These are phyloP conservation scores for Penicillium simplicissimum DNA, from an alignment of 495 filamentous ascomycete genomes.

Conservation along the genomic window DNA sequence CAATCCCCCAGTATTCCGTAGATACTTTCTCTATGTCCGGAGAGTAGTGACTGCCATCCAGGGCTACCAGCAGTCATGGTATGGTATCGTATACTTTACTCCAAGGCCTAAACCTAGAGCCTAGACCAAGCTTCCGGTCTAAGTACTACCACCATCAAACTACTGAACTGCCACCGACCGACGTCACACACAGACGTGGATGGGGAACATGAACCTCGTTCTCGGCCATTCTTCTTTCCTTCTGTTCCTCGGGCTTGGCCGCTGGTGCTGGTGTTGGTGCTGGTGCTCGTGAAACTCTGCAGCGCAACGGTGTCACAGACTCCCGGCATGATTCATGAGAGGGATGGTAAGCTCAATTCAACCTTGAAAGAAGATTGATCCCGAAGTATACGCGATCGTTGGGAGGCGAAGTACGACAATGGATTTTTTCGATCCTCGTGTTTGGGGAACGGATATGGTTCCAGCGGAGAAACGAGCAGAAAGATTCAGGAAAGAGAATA, in stretches of 20 bases:
- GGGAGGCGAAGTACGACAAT: neutral
- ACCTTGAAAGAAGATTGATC: neutral
- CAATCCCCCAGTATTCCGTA: too few species aligned
- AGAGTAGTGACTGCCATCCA: too few species aligned
- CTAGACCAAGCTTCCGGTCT: too few species aligned
- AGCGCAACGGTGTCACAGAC: neutral
- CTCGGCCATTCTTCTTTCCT: neutral
- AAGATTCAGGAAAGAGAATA: neutral
- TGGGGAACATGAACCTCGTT: neutral
- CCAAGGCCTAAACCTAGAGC: too few species aligned
- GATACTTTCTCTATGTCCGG: too few species aligned
- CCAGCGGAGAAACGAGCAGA: neutral
- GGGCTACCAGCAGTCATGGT: too few species aligned
- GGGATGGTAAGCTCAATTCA: neutral
- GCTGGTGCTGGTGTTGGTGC: neutral
- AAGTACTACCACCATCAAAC: too few species aligned
- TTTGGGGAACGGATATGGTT: neutral
- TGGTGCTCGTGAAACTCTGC: neutral
- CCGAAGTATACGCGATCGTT: neutral
- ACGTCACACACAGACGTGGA: neutral
- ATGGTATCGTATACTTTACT: too few species aligned
- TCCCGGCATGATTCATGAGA: too few species aligned
- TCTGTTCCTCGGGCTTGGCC: neutral
- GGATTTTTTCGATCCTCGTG: neutral
- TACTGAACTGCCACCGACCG: too few species aligned